A percentile compares a stretch with the other conserved stretches of the same genome.
phyloP scores from a whole-genome alignment of 1,139 yeast species.

The Blastobotrys buckinghamii region DNA sequence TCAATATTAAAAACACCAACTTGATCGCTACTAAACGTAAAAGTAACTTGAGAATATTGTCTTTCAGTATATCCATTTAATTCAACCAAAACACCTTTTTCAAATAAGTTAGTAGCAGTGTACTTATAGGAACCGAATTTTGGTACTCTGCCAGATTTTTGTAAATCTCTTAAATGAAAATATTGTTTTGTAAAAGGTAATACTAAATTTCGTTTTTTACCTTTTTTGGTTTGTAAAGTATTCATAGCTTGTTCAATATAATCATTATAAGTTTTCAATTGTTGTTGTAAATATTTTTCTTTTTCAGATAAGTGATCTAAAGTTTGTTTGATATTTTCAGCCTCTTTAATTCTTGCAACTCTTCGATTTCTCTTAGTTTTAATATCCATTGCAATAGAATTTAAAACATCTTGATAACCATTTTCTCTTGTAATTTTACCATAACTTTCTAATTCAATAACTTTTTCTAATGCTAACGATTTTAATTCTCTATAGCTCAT shows the following conservation, averaged over 20 bases:
- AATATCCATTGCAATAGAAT: slow-evolving; percentile 81
- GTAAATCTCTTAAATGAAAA: slow-evolving; percentile 68
- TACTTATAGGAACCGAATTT: slow-evolving; percentile 81
- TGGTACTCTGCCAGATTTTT: slow-evolving; percentile 62
- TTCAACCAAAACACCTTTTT: slow-evolving; percentile 60
- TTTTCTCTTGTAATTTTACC: slow-evolving; percentile 63
- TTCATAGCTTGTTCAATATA: slow-evolving; percentile 64
- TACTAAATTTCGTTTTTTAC: slow-evolving; percentile 43
- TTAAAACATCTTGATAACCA: slow-evolving; percentile 72
- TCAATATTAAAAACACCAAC: slow-evolving; percentile 71
- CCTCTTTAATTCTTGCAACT: slow-evolving; percentile 53
- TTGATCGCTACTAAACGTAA: slow-evolving; percentile 71
- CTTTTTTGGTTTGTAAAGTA: slow-evolving; percentile 52
- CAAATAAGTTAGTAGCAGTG: slow-evolving; percentile 68
- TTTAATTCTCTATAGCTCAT: slow-evolving; percentile 72
- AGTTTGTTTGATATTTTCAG: slow-evolving; percentile 55
- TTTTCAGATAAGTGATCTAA: slow-evolving; percentile 55
- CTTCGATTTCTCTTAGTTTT: slow-evolving; percentile 72
- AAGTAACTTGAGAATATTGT: slow-evolving; percentile 60
- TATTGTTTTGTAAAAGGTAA: slow-evolving; percentile 74
- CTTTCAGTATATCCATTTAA: slow-evolving; percentile 44
- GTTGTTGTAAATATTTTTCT: slow-evolving; percentile 53
- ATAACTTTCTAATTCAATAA: slow-evolving; percentile 67
- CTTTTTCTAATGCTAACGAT: slow-evolving; percentile 64
- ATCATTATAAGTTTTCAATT: slow-evolving; percentile 58